Percentiles rank a stretch among this genome's conserved stretches.
Conservation (phyloP, 2,329 filamentous ascomycete species). For the Aspergillus sp. region DNA sequence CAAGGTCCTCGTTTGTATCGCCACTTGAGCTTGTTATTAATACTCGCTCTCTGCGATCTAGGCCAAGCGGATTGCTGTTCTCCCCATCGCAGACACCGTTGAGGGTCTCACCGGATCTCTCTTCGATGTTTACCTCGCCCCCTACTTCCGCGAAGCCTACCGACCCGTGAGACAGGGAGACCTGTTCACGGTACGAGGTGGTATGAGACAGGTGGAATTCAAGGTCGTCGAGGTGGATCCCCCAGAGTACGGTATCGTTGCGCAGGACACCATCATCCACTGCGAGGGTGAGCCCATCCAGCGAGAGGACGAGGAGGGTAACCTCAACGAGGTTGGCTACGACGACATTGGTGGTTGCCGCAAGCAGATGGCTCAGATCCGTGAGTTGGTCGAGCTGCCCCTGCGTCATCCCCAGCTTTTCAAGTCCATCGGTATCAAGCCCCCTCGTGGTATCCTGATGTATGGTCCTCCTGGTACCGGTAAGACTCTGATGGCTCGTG, state of each 20-base stretch:
- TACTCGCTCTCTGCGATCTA: constrained; percentile 40
- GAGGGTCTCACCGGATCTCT: constrained; percentile 96
- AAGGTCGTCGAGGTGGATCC: constrained; percentile 99
- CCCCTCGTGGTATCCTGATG: constrained; percentile 94
- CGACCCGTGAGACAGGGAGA: constrained; percentile 95
- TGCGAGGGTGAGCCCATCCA: constrained; percentile 97
- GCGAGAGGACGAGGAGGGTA: constrained; percentile 98
- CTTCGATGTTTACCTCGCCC: constrained; percentile 98
- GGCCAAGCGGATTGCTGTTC: constrained; percentile 98
- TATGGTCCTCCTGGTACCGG: constrained; percentile 96
- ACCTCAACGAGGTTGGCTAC: constrained; percentile 98
- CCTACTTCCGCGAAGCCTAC: constrained; percentile 99
- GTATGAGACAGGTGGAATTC: constrained; percentile 99
- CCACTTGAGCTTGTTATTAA: background rate
- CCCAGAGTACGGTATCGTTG: constrained; percentile 97
- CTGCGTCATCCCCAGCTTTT: constrained; percentile 97
- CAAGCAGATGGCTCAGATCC: constrained; percentile 99
- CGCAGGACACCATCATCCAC: constrained; percentile 98
- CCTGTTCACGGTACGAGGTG: constrained; percentile 93
- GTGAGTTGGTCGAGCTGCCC: constrained; percentile 96
- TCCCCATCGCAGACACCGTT: constrained; percentile 96
- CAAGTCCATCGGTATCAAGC: constrained; percentile 99
- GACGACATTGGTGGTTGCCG: constrained; percentile 99
- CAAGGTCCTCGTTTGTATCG: background rate
- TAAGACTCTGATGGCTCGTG: constrained; percentile 98